These are phyloP conservation scores for Podospora conica DNA, from an alignment of 495 filamentous ascomycete species.

Conservation along the genomic window DNA sequence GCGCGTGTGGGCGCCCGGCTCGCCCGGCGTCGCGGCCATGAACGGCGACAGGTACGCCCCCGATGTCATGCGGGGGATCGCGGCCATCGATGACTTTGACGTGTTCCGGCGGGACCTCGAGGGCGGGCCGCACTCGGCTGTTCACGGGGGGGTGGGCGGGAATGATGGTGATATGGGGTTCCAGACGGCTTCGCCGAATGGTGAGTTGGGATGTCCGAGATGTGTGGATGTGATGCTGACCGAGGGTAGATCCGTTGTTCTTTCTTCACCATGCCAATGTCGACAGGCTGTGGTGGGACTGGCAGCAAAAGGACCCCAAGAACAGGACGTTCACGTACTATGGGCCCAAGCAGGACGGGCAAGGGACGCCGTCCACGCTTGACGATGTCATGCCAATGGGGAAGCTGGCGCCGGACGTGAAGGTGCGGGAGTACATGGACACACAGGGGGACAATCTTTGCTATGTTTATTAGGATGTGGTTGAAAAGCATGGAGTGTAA, in stretches of 20 bases:
- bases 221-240: background rate
- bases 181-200: background rate
- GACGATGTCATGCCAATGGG: background rate
- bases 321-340: background rate
- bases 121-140: background rate
- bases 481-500: no score
- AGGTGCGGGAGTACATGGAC: background rate
- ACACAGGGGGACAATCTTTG: background rate
- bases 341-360: background rate
- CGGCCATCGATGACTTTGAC: background rate
- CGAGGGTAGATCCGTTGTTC: background rate
- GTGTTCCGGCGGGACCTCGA: background rate
- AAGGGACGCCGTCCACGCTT: background rate
- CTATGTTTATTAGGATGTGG: background rate
- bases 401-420: background rate
- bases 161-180: background rate
- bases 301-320: background rate
- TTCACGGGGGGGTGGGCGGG: background rate
- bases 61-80: background rate
- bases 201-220: background rate
- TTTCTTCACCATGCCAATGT: slow-evolving; percentile 1
- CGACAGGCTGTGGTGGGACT: background rate
- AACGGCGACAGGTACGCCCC: background rate
- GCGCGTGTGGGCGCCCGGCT: background rate
- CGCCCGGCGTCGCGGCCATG: background rate